These are phyloP conservation scores for Suillus paluster DNA, from an alignment of 768 basidiomycete genomes.

Conservation along the genomic window DNA sequence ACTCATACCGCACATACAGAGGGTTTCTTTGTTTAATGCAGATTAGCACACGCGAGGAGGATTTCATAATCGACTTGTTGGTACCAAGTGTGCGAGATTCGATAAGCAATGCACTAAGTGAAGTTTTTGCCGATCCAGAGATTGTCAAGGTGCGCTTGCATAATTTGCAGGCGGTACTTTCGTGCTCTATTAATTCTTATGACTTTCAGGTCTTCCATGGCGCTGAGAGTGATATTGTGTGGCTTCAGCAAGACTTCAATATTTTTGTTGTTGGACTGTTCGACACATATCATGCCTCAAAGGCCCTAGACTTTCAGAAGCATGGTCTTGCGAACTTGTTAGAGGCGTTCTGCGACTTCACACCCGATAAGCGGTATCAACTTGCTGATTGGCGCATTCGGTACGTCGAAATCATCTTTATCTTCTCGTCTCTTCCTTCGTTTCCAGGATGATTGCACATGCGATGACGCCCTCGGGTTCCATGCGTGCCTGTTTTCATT, in stretches of 20 bases:
- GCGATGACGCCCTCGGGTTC: background rate
- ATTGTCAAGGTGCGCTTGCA: conserved; percentile 74
- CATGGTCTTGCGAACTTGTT: conserved; percentile 86
- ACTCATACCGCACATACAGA: conserved; percentile 80
- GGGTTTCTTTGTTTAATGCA: conserved; percentile 97
- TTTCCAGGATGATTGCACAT: background rate
- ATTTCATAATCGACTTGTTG: conserved; percentile 88
- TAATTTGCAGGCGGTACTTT: background rate
- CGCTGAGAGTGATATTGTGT: conserved; percentile 90
- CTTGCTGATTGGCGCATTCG: conserved; percentile 97
- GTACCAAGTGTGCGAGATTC: conserved; percentile 65
- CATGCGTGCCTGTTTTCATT: background rate
- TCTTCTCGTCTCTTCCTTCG: background rate
- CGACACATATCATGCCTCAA: conserved; percentile 95
- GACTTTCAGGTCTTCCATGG: conserved; percentile 84
- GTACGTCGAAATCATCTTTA: conserved; percentile 38
- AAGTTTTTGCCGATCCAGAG: conserved; percentile 82
- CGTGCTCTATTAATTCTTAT: background rate
- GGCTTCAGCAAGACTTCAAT: conserved; percentile 96
- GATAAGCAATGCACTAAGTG: conserved; percentile 66
- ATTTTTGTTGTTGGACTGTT: conserved; percentile 95
- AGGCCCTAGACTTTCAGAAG: conserved; percentile 80
- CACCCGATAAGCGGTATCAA: conserved; percentile 94
- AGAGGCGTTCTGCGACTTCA: conserved; percentile 87
- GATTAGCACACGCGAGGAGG: conserved; percentile 79